Evolutionary conservation across 441 rosid genomes (phyloP).

Genomic region (Aleurites moluccanus): DNA sequence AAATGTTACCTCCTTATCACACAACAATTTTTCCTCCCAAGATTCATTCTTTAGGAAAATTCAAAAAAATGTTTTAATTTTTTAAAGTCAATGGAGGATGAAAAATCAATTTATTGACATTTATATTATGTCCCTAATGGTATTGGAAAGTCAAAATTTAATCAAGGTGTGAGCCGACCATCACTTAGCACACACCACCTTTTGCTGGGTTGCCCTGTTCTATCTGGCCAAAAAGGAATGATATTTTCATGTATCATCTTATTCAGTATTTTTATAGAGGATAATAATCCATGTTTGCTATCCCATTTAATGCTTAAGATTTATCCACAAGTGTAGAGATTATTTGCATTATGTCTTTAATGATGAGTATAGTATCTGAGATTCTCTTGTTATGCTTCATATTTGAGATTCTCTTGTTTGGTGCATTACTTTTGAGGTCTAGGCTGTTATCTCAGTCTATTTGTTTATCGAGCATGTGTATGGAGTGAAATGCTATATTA

Average conservation of each 20-base stretch:
- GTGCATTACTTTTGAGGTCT: background rate
- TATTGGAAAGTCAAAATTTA: background rate
- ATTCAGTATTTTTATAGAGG: background rate
- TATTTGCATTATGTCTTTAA: background rate
- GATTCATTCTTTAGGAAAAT: background rate
- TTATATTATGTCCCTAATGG: background rate
- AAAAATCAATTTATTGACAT: background rate
- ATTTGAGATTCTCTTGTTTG: background rate
- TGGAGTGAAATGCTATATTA: background rate
- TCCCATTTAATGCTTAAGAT: background rate
- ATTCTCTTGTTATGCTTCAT: background rate
- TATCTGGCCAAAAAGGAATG: background rate
- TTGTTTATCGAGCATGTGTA: background rate
- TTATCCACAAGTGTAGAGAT: background rate
- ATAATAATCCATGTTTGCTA: background rate
- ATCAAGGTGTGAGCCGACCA: background rate
- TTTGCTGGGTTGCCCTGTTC: background rate
- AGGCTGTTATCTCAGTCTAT: background rate
- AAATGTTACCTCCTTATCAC: background rate
- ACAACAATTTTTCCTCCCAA: background rate
- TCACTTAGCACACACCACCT: background rate
- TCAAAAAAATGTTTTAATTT: background rate
- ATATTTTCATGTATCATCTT: background rate
- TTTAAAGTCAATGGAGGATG: background rate
- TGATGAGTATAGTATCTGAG: background rate